Evolutionary conservation across 352 stramenopile genomes (phyloP).

Genomic region (Aphanomyces invadans): DNA sequence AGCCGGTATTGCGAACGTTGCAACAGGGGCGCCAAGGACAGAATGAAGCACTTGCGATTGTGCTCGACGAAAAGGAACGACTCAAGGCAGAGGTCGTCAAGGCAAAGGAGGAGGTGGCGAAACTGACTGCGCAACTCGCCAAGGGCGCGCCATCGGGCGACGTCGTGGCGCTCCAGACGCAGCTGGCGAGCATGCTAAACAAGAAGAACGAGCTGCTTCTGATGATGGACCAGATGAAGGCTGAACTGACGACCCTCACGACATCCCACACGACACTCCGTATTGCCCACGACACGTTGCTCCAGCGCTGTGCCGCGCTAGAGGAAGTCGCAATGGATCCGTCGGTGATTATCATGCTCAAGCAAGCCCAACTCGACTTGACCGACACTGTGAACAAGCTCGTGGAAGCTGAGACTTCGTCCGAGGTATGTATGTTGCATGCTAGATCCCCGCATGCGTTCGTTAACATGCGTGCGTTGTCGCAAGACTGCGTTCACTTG

Average conservation of each 20-base stretch:
- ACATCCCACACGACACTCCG: slow-evolving; percentile 10
- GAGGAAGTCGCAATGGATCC: slow-evolving; percentile 44
- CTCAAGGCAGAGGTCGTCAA: slow-evolving; percentile 30
- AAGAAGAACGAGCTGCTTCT: slow-evolving; percentile 12
- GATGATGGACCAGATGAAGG: slow-evolving; percentile 2
- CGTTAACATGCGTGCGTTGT: not conserved
- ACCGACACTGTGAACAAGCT: slow-evolving; percentile 60
- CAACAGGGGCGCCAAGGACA: not conserved
- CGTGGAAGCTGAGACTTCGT: slow-evolving; percentile 56
- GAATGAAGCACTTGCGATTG: slow-evolving; percentile 17
- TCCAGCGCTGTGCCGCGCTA: slow-evolving; percentile 28
- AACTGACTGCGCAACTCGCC: slow-evolving; percentile 36
- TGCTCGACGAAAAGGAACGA: slow-evolving; percentile 7
- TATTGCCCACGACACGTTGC: slow-evolving; percentile 9
- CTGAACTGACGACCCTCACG: not conserved
- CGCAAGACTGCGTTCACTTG: slow-evolving; percentile 56
- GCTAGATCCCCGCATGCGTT: too few relatives aligned
- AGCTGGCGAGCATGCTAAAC: not conserved
- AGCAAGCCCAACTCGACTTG: slow-evolving; percentile 52
- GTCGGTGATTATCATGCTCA: slow-evolving; percentile 41
- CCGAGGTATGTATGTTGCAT: slow-evolving; percentile 30
- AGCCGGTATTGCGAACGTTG: not conserved
- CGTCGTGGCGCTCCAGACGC: not conserved
- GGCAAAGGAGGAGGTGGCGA: slow-evolving; percentile 36
- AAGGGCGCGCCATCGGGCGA: not conserved